Percentiles rank a stretch among this genome's conserved stretches.
phyloP scores from a whole-genome alignment of 805 yeast species.

The Yarrowia alimentaria region DNA sequence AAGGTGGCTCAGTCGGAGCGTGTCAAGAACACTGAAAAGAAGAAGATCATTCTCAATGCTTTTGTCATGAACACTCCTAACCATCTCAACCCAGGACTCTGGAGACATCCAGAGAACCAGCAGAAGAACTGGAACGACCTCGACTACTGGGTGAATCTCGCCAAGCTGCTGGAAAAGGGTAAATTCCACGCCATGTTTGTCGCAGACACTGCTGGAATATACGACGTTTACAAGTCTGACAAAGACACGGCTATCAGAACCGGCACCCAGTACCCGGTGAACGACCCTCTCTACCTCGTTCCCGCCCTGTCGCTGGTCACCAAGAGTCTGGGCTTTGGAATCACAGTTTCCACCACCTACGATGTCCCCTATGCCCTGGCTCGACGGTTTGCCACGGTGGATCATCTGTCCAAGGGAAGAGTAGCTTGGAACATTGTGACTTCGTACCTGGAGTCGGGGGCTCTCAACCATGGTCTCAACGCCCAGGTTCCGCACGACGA shows the following conservation, averaged over 20 bases:
- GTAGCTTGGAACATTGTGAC: conserved; percentile 52
- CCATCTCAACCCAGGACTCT: conserved; percentile 39
- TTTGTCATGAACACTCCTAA: conserved; percentile 41
- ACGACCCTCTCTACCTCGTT: conserved; percentile 44
- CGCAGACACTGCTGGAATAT: conserved; percentile 45
- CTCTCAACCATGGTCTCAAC: conserved; percentile 44
- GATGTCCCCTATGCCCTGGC: conserved; percentile 47
- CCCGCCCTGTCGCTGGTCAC: conserved; percentile 48
- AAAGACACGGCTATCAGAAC: conserved; percentile 40
- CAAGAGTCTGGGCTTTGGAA: conserved; percentile 43
- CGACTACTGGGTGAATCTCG: conserved; percentile 45
- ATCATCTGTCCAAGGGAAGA: conserved; percentile 46
- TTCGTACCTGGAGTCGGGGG: conserved; percentile 46
- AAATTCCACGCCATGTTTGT: conserved; percentile 44
- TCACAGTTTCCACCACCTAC: conserved; percentile 47
- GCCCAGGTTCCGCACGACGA: conserved; percentile 44
- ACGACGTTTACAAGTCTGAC: conserved; percentile 44
- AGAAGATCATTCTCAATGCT: conserved; percentile 43
- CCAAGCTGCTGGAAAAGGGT: conserved; percentile 42
- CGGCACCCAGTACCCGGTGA: conserved; percentile 43
- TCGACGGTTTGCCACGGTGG: conserved; percentile 47
- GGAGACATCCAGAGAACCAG: conserved; percentile 45
- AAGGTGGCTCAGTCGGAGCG: conserved; percentile 2
- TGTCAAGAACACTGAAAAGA: conserved; percentile 23
- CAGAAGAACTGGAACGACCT: conserved; percentile 37